Evolutionary conservation across 2,329 filamentous ascomycete species (phyloP).

Genomic region (Thermoascus crustaceus): DNA sequence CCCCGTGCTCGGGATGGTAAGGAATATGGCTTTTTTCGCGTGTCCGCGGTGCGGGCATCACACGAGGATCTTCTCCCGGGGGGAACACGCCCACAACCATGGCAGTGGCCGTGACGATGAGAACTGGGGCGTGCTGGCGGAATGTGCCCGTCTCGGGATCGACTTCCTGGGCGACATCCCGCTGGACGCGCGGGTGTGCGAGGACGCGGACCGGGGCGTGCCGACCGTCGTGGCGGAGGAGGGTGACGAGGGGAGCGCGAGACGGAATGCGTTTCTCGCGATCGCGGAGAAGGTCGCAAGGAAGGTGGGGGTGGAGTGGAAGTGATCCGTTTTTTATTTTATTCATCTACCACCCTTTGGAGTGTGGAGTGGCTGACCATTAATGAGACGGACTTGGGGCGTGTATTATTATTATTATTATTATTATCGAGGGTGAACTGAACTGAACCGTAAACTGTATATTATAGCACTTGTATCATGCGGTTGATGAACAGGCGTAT

Average conservation of each 20-base stretch:
- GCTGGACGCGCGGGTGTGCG: conserved; percentile 75
- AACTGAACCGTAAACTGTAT: too few species aligned
- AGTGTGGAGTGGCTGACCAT: too few species aligned
- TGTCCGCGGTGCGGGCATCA: conserved; percentile 70
- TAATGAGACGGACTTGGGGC: too few species aligned
- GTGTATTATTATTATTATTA: too few species aligned
- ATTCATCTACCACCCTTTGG: too few species aligned
- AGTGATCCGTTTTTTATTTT: conserved; percentile 7
- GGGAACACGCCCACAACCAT: conserved; percentile 16
- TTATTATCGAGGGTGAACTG: too few species aligned
- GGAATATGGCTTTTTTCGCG: conserved; percentile 82
- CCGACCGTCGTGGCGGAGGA: conserved; percentile 88
- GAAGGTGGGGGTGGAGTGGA: conserved; percentile 38
- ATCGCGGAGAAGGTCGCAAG: conserved; percentile 53
- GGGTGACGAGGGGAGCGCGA: conserved; percentile 49
- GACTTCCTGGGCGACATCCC: conserved; percentile 84
- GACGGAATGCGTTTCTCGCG: conserved; percentile 62
- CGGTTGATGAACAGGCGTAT: too few species aligned
- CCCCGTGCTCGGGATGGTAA: conserved; percentile 72
- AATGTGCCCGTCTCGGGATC: conserved; percentile 65
- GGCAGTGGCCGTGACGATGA: conserved; percentile 13
- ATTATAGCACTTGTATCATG: too few species aligned
- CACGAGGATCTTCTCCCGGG: conserved; percentile 63
- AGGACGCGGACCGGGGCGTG: conserved; percentile 77
- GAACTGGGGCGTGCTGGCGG: conserved; percentile 53